A percentile compares a stretch with the other conserved stretches of the same genome.
These are phyloP conservation scores for Rhododendron kiyosumense DNA, from an alignment of 148 eudicot genomes.

Conservation along the genomic window DNA sequence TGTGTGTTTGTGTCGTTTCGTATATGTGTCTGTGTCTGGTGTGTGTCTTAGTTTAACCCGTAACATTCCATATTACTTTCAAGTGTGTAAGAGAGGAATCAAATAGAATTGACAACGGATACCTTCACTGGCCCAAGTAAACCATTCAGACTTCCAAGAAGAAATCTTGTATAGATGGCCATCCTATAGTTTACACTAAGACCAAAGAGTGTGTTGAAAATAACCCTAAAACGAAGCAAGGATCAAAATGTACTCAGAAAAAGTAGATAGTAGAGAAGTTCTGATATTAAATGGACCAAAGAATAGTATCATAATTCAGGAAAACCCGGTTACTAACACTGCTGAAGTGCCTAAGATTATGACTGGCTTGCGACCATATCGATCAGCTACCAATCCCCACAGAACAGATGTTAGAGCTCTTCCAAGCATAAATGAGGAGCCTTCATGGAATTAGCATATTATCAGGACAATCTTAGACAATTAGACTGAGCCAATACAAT, in stretches of 20 bases:
- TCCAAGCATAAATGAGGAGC: conserved; percentile 78
- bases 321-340: conserved; percentile 37
- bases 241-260: background rate
- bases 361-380: conserved; percentile 91
- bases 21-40: background rate
- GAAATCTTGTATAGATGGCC: conserved; percentile 79
- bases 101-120: conserved; percentile 5
- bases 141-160: conserved; percentile 79
- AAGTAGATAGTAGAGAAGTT: background rate
- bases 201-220: conserved; percentile 88
- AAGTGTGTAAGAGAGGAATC: background rate
- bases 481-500: background rate
- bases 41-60: background rate
- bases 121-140: conserved; percentile 88
- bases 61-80: background rate
- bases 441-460: conserved; percentile 26
- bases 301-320: background rate
- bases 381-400: conserved; percentile 84
- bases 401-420: conserved; percentile 71
- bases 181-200: conserved; percentile 80
- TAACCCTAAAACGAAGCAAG: conserved; percentile 44
- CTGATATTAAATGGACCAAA: background rate
- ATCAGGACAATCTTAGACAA: background rate
- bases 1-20: background rate
- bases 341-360: conserved; percentile 55